Conservation (phyloP, 306 rosid genomes). For the Oemleria cerasiformis region DNA sequence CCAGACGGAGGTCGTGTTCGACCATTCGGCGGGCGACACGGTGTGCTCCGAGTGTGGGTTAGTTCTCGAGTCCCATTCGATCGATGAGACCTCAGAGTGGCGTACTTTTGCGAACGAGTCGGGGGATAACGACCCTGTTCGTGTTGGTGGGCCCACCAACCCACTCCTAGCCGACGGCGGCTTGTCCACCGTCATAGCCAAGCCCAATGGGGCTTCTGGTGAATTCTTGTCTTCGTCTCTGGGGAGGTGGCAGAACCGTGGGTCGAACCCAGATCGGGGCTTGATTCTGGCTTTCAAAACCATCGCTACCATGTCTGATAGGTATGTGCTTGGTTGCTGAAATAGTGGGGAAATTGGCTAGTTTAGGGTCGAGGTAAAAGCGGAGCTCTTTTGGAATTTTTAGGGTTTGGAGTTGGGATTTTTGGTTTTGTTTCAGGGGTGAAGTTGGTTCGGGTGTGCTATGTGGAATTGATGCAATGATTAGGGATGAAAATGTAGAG, state of each 20-base stretch:
- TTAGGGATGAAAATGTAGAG: background rate
- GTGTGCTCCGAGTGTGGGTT: constrained; percentile 95
- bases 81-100: constrained; percentile 96
- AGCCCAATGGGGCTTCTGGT: constrained; percentile 76
- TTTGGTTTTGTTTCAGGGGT: background rate
- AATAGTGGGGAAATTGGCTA: background rate
- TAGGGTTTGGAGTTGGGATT: background rate
- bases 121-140: constrained; percentile 92
- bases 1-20: constrained; percentile 86
- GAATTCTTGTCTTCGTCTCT: constrained; percentile 83
- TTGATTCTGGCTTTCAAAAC: constrained; percentile 80
- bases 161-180: constrained; percentile 86
- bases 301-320: constrained; percentile 94
- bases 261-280: constrained; percentile 86
- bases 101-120: constrained; percentile 88
- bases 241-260: constrained; percentile 98
- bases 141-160: constrained; percentile 90
- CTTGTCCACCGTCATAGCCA: constrained; percentile 84
- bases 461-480: background rate
- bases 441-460: background rate
- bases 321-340: constrained; percentile 39
- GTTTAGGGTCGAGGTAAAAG: background rate
- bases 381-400: background rate
- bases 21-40: constrained; percentile 90
- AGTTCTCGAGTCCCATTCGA: constrained; percentile 89